phyloP scores from a whole-genome alignment of 495 filamentous ascomycete genomes.

The Tuber aestivum region DNA sequence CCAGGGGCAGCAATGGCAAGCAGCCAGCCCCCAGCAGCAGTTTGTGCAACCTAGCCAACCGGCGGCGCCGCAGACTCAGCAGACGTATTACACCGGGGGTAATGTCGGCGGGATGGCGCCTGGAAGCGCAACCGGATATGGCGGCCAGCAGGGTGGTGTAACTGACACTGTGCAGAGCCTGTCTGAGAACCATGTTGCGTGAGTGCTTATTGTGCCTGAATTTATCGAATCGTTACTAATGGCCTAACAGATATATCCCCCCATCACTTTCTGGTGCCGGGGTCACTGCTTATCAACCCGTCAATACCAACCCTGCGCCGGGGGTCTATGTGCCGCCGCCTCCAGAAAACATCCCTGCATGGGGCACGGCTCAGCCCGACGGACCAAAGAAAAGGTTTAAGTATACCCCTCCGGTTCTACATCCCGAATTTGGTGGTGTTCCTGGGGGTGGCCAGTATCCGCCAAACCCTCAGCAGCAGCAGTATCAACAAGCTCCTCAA shows the following conservation, averaged over 20 bases:
- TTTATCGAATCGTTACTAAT: neutral
- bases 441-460: slow-evolving; percentile 15
- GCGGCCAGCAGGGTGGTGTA: slow-evolving; percentile 2
- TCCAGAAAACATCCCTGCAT: slow-evolving; percentile 13
- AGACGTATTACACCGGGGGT: slow-evolving; percentile 15
- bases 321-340: slow-evolving; percentile 18
- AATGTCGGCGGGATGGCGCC: slow-evolving; percentile 5
- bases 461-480: slow-evolving; percentile 10
- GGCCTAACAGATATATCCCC: slow-evolving; percentile 16
- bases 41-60: slow-evolving; percentile 19
- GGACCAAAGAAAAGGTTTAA: slow-evolving; percentile 27
- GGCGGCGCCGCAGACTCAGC: slow-evolving; percentile 21
- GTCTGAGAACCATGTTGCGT: slow-evolving; percentile 15
- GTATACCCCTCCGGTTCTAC: slow-evolving; percentile 28
- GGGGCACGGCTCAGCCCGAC: slow-evolving; percentile 13
- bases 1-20: slow-evolving; percentile 30
- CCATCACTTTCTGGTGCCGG: slow-evolving; percentile 18
- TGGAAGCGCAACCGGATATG: neutral
- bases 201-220: neutral
- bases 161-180: slow-evolving; percentile 16
- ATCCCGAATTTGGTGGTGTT: slow-evolving; percentile 20
- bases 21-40: slow-evolving; percentile 18
- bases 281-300: slow-evolving; percentile 19
- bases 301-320: slow-evolving; percentile 18
- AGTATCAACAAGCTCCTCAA: slow-evolving; percentile 20